A percentile compares a stretch with the other conserved stretches of the same genome.
These are phyloP conservation scores for Trichoderma simmonsii DNA, from an alignment of 2,329 filamentous ascomycete species.

Conservation along the genomic window DNA sequence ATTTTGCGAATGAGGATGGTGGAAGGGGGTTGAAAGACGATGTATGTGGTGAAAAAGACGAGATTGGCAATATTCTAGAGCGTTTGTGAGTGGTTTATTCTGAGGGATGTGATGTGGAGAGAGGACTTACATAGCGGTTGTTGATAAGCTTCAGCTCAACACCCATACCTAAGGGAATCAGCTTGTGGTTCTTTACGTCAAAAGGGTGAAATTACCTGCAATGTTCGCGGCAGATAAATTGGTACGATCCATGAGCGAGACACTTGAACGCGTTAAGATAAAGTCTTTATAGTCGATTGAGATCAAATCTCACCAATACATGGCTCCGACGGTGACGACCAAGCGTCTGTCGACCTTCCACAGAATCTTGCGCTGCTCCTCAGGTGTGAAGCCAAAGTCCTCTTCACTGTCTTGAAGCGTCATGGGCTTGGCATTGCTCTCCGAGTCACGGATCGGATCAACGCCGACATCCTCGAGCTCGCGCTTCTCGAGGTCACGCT, in stretches of 20 bases:
- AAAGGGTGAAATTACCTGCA: conserved; percentile 53
- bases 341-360: conserved; percentile 65
- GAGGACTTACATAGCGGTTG: conserved; percentile 43
- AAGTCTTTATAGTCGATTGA: background rate
- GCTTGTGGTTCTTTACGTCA: background rate
- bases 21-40: conserved; percentile 67
- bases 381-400: conserved; percentile 48
- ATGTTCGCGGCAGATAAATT: conserved; percentile 72
- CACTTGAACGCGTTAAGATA: conserved; percentile 23
- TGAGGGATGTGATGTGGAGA: background rate
- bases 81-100: background rate
- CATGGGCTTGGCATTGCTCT: conserved; percentile 43
- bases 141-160: conserved; percentile 34
- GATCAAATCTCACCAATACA: conserved; percentile 56
- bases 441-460: conserved; percentile 24
- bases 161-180: background rate
- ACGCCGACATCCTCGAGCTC: conserved; percentile 26
- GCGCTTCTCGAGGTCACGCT: conserved; percentile 23
- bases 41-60: conserved; percentile 72
- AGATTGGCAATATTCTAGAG: conserved; percentile 62
- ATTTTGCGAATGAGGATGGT: conserved; percentile 66
- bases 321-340: conserved; percentile 57
- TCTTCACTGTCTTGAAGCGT: conserved; percentile 36
- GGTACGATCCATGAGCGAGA: conserved; percentile 75
- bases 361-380: conserved; percentile 66